phyloP scores from a whole-genome alignment of 2,329 filamentous ascomycete genomes.

The Pseudocercospora pini-densiflorae region DNA sequence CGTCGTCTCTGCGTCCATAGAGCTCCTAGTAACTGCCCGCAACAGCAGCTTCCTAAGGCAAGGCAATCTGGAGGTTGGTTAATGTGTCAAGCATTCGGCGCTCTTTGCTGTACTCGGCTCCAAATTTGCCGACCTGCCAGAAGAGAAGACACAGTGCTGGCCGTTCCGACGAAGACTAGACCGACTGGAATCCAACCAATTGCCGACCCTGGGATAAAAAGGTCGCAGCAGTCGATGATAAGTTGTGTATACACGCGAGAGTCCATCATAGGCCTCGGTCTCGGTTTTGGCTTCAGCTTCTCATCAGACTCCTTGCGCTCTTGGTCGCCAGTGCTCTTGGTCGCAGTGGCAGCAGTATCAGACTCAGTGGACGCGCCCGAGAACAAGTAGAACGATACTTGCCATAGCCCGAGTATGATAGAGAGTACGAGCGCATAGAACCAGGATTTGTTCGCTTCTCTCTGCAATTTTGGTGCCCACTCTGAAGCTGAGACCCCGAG shows the following conservation, averaged over 20 bases:
- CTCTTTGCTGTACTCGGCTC: conserved; percentile 40
- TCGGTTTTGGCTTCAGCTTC: not conserved
- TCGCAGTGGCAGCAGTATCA: not conserved
- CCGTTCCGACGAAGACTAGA: conserved; percentile 58
- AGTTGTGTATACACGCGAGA: conserved; percentile 47
- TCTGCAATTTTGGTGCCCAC: conserved; percentile 54
- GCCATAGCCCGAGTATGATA: conserved; percentile 50
- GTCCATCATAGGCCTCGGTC: not conserved
- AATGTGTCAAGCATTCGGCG: too few relatives aligned
- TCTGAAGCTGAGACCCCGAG: conserved; percentile 55
- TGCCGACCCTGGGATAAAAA: conserved; percentile 63
- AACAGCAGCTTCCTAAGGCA: too few relatives aligned
- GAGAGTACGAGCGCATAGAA: conserved; percentile 63
- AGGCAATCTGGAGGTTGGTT: too few relatives aligned
- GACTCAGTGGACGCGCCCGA: not conserved
- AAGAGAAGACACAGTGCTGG: conserved; percentile 66
- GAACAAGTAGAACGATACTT: conserved; percentile 38
- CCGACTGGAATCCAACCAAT: conserved; percentile 64
- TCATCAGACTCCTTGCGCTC: not conserved
- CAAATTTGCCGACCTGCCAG: conserved; percentile 66
- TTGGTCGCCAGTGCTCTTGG: not conserved
- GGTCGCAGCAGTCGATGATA: conserved; percentile 63
- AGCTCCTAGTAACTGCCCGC: too few relatives aligned
- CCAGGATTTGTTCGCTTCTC: conserved; percentile 73
- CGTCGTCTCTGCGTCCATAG: too few relatives aligned